Base-by-base conservation (phyloP, 2,329 filamentous ascomycete species). In the Tolypocladium nubicola region DNA sequence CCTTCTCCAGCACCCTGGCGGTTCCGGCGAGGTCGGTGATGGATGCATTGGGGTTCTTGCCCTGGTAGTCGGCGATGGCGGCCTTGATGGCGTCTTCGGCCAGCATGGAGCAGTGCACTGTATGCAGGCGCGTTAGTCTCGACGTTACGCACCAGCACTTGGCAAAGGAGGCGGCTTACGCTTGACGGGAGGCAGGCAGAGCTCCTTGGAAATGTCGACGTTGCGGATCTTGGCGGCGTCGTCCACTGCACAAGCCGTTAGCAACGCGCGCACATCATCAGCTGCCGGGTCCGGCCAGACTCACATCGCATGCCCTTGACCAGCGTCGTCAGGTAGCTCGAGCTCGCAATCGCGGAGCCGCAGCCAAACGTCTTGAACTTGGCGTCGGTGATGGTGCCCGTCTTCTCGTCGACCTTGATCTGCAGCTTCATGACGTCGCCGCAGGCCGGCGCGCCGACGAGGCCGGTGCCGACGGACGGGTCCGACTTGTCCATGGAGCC, bases 281-380 rank as follows among this genome's bases (percentile, higher is more conserved):
- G 43, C 43, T n/a, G 1, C 23, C 43, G 43, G 45, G n/a, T 11
- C 45, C 45, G 45, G 45, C 26, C 7, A 26, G 21, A 59, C 62
- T 58, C 30, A 62, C 62, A 62, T 64, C 74, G 96, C 93, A 97
- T 99, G 60, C 94, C 94, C 62, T 90, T 84, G 61, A 99, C 92
- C 59, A 99, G 79, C 75, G 96, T 91, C 1, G 94, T 99, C 67
- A 99, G 76, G 72, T 99, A 99, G 69, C 88, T 94, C 19, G 62
- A 63, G 59, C 89, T 95, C 49, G 94, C 94, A 74, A 99, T 99
- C 63, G 94, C 94, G 37, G 87, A 91, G 57, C 92, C 92, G 72
- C 92, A 97, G 55, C 92, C 92, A 70, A 97, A 97, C 0, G 92
- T 97, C 85, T 97, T 97, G 84, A 97, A 97, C 76, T 95, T 94